A percentile compares a stretch with the other conserved stretches of the same genome.
phyloP scores from a whole-genome alignment of 805 yeast genomes.

The Martiniozyma abietophila region DNA sequence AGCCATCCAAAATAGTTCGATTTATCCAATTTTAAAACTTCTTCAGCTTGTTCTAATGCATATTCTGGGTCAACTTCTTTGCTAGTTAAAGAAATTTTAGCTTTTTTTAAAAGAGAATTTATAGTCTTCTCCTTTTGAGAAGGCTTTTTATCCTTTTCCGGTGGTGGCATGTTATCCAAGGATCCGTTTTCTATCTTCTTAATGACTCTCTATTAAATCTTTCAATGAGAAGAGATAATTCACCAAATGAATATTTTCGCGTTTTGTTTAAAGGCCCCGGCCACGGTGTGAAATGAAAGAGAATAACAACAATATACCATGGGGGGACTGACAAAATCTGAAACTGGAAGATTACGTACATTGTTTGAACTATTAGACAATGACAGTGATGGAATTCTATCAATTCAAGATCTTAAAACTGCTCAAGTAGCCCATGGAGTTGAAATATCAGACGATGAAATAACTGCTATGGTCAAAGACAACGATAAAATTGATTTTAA shows the following conservation, averaged over 20 bases:
- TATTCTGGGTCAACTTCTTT: slow-evolving; percentile 44
- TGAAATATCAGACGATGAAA: slow-evolving; percentile 30
- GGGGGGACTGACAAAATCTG: too few species aligned
- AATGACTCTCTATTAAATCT: too few species aligned
- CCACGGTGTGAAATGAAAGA: too few species aligned
- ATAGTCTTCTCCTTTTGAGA: slow-evolving; percentile 8
- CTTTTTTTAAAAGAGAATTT: slow-evolving; percentile 33
- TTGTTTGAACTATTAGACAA: slow-evolving; percentile 76
- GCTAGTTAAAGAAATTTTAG: slow-evolving; percentile 41
- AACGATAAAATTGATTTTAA: slow-evolving; percentile 46
- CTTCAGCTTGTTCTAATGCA: slow-evolving; percentile 47
- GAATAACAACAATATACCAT: too few species aligned
- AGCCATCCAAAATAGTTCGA: slow-evolving; percentile 57
- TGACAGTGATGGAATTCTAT: slow-evolving; percentile 63
- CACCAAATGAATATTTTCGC: too few species aligned
- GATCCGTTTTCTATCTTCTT: too few species aligned
- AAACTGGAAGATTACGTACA: slow-evolving; percentile 31
- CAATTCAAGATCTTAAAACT: slow-evolving; percentile 44
- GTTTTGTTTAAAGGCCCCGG: too few species aligned
- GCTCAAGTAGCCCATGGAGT: slow-evolving; percentile 43
- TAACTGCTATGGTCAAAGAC: slow-evolving; percentile 40
- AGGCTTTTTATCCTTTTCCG: not conserved
- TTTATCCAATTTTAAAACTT: slow-evolving; percentile 48
- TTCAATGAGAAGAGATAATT: too few species aligned
- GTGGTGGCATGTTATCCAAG: too few species aligned